Percentiles rank a stretch among this genome's conserved stretches.
Evolutionary conservation across 2,329 filamentous ascomycete species (phyloP).

Genomic region (Lachnellula suecica): DNA sequence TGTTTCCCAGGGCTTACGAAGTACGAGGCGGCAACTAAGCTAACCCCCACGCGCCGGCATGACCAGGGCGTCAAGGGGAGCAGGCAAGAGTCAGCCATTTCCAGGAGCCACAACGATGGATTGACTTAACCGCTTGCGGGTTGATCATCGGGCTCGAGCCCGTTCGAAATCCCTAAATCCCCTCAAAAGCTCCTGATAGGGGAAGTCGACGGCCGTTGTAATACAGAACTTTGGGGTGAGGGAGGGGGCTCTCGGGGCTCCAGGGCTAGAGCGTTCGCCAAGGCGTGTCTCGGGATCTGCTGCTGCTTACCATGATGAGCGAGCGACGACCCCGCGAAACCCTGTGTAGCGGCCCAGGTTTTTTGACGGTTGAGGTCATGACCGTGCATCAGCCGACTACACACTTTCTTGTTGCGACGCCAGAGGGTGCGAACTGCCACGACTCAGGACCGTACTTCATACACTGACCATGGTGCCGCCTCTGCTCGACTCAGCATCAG

Average conservation of each 20-base stretch:
- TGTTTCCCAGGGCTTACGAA: no score
- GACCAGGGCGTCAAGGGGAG: neutral
- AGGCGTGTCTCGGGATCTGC: neutral
- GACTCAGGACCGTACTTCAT: no score
- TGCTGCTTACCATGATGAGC: neutral
- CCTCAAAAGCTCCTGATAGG: neutral
- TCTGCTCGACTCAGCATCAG: no score
- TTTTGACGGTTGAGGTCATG: slow-evolving; percentile 1
- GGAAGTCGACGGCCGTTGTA: neutral
- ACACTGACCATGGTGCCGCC: no score
- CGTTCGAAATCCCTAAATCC: neutral
- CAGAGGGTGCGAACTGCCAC: neutral
- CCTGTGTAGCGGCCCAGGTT: no score
- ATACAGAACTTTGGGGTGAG: slow-evolving; percentile 13
- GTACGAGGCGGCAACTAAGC: neutral
- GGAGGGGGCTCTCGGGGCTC: slow-evolving; percentile 1
- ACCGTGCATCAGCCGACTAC: slow-evolving; percentile 10
- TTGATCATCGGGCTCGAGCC: slow-evolving; percentile 19
- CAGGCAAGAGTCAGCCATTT: slow-evolving; percentile 1
- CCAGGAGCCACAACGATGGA: slow-evolving; percentile 22
- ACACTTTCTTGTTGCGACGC: slow-evolving; percentile 1
- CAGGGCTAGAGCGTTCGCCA: neutral
- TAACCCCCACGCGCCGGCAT: slow-evolving; percentile 12
- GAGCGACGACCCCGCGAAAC: slow-evolving; percentile 3
- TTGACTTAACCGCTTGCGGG: slow-evolving; percentile 10